Evolutionary conservation across 495 filamentous ascomycete species (phyloP).

Genomic region (Penicillium lividum): DNA sequence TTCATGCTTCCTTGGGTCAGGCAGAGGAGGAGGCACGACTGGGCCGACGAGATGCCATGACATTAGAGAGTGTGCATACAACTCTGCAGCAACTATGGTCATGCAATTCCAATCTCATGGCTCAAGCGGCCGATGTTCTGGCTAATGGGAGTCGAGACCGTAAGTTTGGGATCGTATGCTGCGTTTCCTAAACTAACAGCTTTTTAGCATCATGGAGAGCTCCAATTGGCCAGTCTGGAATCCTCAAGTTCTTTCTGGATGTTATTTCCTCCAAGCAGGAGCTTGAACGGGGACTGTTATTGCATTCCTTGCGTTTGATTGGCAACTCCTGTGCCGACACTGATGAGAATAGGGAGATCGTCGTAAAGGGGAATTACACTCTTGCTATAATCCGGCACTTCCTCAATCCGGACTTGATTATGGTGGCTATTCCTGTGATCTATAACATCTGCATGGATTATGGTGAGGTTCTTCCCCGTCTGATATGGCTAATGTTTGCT

Average conservation of each 20-base stretch:
- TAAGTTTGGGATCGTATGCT: conserved; percentile 39
- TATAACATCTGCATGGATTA: conserved; percentile 76
- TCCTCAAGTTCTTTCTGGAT: conserved; percentile 65
- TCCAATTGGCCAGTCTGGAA: conserved; percentile 65
- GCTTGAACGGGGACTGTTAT: conserved; percentile 34
- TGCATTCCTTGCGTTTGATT: conserved; percentile 66
- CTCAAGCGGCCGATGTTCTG: conserved; percentile 56
- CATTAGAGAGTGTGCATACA: conserved; percentile 26
- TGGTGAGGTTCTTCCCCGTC: conserved; percentile 46
- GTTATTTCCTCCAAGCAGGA: conserved; percentile 46
- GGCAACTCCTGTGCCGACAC: conserved; percentile 84
- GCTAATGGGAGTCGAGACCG: conserved; percentile 69
- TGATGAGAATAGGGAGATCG: conserved; percentile 70
- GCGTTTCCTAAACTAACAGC: neutral
- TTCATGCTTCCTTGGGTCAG: conserved; percentile 31
- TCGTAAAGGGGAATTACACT: conserved; percentile 60
- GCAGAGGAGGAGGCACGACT: conserved; percentile 25
- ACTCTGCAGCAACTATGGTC: conserved; percentile 40
- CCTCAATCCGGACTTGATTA: conserved; percentile 48
- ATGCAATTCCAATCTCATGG: conserved; percentile 44
- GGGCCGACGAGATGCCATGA: conserved; percentile 20
- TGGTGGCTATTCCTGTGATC: conserved; percentile 65
- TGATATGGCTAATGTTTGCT: neutral
- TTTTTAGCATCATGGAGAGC: conserved; percentile 59
- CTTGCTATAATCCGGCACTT: conserved; percentile 55